Evolutionary conservation across 345 rosid genomes (phyloP).

Genomic region (Trapa bicornis): DNA sequence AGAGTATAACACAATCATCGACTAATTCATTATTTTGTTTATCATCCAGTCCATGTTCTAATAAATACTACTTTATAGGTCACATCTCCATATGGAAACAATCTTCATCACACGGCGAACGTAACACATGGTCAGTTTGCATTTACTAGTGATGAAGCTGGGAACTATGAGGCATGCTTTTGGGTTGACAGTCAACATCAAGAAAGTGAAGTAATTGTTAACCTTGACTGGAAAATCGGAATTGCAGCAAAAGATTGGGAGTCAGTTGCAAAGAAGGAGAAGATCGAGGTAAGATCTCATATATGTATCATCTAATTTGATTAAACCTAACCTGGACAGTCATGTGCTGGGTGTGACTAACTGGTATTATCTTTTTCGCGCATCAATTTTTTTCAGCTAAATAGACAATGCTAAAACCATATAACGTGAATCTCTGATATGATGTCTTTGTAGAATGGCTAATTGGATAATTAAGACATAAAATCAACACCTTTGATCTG

Average conservation of each 20-base stretch:
- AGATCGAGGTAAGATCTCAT: constrained; percentile 49
- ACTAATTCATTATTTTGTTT: not conserved
- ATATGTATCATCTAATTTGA: not conserved
- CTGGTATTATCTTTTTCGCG: no score
- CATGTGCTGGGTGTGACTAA: not conserved
- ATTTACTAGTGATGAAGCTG: constrained; percentile 71
- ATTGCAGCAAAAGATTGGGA: constrained; percentile 88
- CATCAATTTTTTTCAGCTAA: no score
- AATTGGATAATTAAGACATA: not conserved
- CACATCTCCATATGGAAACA: constrained; percentile 62
- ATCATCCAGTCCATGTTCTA: not conserved
- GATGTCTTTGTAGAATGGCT: not conserved
- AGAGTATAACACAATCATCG: not conserved
- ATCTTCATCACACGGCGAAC: constrained; percentile 49
- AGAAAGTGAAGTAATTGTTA: constrained; percentile 35
- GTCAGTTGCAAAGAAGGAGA: constrained; percentile 73
- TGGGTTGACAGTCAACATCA: constrained; percentile 32
- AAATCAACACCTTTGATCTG: no score
- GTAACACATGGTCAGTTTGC: constrained; percentile 85
- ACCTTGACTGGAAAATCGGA: constrained; percentile 83
- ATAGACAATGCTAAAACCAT: no score
- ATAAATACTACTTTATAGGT: constrained; percentile 29
- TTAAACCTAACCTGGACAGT: not conserved
- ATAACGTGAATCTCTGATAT: not conserved
- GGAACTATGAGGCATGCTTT: constrained; percentile 67